Conservation (phyloP, 202 grass and related monocot genomes). For the Elaeis oleifera region DNA sequence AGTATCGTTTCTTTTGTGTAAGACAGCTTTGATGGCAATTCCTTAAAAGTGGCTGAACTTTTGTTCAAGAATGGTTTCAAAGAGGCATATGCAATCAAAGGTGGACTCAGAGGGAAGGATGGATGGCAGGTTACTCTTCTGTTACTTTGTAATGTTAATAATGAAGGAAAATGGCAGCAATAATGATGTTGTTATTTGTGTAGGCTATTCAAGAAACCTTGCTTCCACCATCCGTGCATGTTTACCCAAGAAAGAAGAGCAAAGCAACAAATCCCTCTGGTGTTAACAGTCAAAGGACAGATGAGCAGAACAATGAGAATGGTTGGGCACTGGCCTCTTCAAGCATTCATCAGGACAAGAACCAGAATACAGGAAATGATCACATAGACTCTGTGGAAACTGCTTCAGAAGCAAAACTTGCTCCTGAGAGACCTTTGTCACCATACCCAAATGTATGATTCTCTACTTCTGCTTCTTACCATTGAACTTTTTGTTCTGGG, state of each 20-base stretch:
- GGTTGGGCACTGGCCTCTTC: conserved; percentile 24
- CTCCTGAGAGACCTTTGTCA: conserved; percentile 26
- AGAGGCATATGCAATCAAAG: conserved; percentile 82
- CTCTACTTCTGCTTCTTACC: neutral
- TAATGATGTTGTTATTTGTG: neutral
- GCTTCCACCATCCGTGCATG: conserved; percentile 67
- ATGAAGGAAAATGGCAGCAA: neutral
- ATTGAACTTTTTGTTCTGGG: no score
- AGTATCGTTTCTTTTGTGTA: conserved; percentile 49
- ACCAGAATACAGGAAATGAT: conserved; percentile 20
- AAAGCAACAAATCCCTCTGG: conserved; percentile 19
- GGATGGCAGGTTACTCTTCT: conserved; percentile 67
- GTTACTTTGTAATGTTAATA: neutral
- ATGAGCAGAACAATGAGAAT: conserved; percentile 24
- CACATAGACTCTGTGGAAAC: conserved; percentile 14
- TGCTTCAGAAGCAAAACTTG: conserved; percentile 17
- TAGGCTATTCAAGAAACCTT: conserved; percentile 79
- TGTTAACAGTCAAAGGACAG: conserved; percentile 20
- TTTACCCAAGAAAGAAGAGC: conserved; percentile 43
- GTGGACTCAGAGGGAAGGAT: conserved; percentile 77
- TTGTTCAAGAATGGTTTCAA: conserved; percentile 84
- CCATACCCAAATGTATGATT: conserved; percentile 58
- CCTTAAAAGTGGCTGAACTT: conserved; percentile 79
- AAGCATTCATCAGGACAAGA: conserved; percentile 13
- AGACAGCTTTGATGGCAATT: conserved; percentile 97